Conservation (phyloP, 2,329 filamentous ascomycete genomes). For the Fusarium hainanense region DNA sequence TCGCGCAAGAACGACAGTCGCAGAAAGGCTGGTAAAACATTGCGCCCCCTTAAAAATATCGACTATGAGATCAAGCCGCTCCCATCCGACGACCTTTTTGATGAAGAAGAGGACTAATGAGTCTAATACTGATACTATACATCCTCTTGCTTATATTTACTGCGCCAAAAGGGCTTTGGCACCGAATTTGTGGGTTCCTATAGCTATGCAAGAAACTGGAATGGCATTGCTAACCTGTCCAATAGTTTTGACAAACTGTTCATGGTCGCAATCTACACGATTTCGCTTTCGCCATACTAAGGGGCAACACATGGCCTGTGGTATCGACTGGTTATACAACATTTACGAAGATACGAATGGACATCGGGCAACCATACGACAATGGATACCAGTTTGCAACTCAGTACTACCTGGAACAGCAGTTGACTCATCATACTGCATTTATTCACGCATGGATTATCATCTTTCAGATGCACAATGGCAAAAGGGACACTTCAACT, state of each 20-base stretch:
- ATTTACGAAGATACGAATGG: background rate
- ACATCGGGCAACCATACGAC: background rate
- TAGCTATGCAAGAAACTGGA: no score
- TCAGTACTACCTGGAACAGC: no score
- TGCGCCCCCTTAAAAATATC: background rate
- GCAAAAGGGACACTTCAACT: no score
- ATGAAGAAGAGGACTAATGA: background rate
- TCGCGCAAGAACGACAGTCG: background rate
- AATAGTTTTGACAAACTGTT: background rate
- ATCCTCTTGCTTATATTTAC: background rate
- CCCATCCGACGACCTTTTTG: background rate
- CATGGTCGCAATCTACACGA: no score
- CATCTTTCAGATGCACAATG: no score
- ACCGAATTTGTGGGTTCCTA: background rate
- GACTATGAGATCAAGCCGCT: background rate
- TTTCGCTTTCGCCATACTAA: background rate
- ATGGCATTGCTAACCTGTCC: background rate
- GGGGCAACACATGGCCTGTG: background rate
- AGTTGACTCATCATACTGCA: no score
- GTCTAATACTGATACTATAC: background rate
- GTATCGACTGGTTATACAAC: background rate
- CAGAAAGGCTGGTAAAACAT: background rate
- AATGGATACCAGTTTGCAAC: background rate
- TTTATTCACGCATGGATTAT: no score
- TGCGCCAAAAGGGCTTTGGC: background rate